A percentile compares a stretch with the other conserved stretches of the same genome.
These are phyloP conservation scores for Mucor racemosus DNA, from an alignment of 371 early-diverging fungal genomes.

Conservation along the genomic window DNA sequence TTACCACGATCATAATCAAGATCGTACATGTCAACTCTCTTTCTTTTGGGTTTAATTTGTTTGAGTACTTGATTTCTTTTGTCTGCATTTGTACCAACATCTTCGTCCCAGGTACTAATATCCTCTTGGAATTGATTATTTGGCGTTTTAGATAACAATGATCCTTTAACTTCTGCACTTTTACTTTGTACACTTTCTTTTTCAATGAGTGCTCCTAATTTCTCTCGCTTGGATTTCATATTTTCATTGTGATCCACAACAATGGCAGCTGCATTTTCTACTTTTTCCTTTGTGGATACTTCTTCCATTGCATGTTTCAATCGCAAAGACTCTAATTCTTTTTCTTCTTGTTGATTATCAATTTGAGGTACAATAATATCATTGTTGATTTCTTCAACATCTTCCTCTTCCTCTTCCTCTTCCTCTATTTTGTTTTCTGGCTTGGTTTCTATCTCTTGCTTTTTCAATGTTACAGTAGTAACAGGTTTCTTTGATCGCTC, in stretches of 20 bases:
- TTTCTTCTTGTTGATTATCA: conserved; percentile 31
- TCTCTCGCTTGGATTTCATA: conserved; percentile 59
- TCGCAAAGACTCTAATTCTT: conserved; percentile 32
- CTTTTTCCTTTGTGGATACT: conserved; percentile 41
- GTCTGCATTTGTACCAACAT: conserved; percentile 32
- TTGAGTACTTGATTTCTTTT: conserved; percentile 44
- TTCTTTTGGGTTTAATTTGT: conserved; percentile 58
- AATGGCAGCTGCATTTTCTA: conserved; percentile 43
- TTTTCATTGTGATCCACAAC: conserved; percentile 57
- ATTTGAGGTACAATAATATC: conserved; percentile 15
- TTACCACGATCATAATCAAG: conserved; percentile 82
- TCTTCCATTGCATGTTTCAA: conserved; percentile 39
- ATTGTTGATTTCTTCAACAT: conserved; percentile 6
- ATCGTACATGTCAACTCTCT: conserved; percentile 68
- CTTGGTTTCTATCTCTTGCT: neutral
- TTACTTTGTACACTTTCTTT: conserved; percentile 48
- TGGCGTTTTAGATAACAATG: conserved; percentile 34
- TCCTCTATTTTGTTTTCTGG: conserved; percentile 21
- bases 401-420: conserved; percentile 23
- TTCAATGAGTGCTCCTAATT: conserved; percentile 56
- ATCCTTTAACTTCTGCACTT: conserved; percentile 51
- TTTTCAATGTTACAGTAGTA: conserved; percentile 20
- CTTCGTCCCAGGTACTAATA: conserved; percentile 55
- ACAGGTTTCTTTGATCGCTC: conserved; percentile 29
- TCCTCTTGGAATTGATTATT: conserved; percentile 48